Percentiles rank a stretch among this genome's conserved stretches.
Conservation (phyloP, 2,329 filamentous ascomycete genomes). For the Venturia oleaginea region DNA sequence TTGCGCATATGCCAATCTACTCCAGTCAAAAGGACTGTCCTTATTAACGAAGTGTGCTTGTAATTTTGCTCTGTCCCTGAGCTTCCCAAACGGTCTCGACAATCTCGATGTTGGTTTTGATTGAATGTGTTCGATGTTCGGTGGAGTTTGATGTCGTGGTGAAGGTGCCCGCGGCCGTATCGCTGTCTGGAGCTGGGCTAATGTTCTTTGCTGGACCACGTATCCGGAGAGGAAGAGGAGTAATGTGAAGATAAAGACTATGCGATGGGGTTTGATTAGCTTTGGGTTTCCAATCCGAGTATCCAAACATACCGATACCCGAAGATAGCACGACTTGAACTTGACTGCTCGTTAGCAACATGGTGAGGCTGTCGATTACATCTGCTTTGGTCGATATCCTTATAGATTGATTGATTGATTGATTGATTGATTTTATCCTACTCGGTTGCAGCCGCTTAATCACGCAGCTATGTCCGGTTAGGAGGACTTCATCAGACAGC, state of each 20-base stretch:
- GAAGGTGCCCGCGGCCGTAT: slow-evolving; percentile 9
- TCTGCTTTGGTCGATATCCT: neutral
- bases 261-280: neutral
- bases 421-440: too few species aligned
- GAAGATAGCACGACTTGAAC: slow-evolving; percentile 60
- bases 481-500: too few species aligned
- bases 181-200: slow-evolving; percentile 63
- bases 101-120: slow-evolving; percentile 4
- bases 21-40: slow-evolving; percentile 34
- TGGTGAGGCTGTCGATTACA: slow-evolving; percentile 21
- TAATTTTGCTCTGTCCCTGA: slow-evolving; percentile 9
- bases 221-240: slow-evolving; percentile 85
- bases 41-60: slow-evolving; percentile 7
- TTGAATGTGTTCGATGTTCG: neutral
- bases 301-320: slow-evolving; percentile 45
- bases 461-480: too few species aligned
- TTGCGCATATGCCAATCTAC: slow-evolving; percentile 38
- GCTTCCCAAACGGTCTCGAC: slow-evolving; percentile 6
- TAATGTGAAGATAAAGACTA: slow-evolving; percentile 62
- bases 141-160: slow-evolving; percentile 11
- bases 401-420: too few species aligned
- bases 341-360: slow-evolving; percentile 61
- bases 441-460: too few species aligned
- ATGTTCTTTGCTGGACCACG: slow-evolving; percentile 75
- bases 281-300: neutral